Percentiles rank a stretch among this genome's conserved stretches.
Conservation (phyloP, 345 rosid species). For the Mangifera indica region DNA sequence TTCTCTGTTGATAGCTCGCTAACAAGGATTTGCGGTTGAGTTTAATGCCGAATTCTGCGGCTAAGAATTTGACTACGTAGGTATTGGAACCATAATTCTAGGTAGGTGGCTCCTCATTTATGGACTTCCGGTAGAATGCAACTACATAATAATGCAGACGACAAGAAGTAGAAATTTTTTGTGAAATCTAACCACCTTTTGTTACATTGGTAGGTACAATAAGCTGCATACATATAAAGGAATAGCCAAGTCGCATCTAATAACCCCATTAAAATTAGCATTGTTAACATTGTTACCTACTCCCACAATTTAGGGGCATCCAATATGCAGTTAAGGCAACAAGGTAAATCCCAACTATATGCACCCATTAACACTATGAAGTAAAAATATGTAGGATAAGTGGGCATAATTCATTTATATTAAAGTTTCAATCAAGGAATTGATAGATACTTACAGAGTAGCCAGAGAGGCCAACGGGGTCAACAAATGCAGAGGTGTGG, state of each 20-base stretch:
- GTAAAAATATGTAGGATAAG: too few relatives aligned
- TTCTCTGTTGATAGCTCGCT: too few relatives aligned
- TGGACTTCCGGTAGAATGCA: neutral
- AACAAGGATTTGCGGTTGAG: too few relatives aligned
- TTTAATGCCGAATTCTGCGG: neutral
- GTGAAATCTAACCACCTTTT: neutral
- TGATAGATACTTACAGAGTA: conserved; percentile 56
- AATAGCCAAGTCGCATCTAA: too few relatives aligned
- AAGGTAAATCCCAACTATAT: too few relatives aligned
- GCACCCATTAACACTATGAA: too few relatives aligned
- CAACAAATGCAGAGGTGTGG: conserved; percentile 73
- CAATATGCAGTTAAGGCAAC: too few relatives aligned
- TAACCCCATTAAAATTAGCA: too few relatives aligned
- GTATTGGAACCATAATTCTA: neutral
- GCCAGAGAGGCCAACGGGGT: conserved; percentile 89
- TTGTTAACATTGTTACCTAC: too few relatives aligned
- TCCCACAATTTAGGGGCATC: too few relatives aligned
- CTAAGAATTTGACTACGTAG: neutral
- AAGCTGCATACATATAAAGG: neutral
- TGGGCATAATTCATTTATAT: too few relatives aligned
- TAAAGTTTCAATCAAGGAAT: too few relatives aligned
- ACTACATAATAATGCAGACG: neutral
- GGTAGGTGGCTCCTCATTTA: neutral
- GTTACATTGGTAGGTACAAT: neutral
- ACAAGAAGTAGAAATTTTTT: neutral